These are phyloP conservation scores for Tetracentron sinense DNA, from an alignment of 164 flowering plant species.

Conservation along the genomic window DNA sequence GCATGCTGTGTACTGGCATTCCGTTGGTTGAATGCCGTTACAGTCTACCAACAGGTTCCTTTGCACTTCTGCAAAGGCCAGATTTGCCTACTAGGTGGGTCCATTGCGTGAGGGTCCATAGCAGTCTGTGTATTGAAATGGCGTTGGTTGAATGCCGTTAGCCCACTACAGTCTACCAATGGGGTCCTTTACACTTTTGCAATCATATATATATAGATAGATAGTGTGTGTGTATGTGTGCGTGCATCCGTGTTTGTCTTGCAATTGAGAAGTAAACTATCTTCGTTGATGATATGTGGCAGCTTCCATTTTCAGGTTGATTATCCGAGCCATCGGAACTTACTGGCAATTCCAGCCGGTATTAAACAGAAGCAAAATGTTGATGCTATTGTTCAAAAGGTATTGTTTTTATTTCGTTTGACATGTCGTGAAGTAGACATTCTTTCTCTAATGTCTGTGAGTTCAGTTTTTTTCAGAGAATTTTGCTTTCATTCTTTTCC, in stretches of 20 bases:
- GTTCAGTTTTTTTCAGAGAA: constrained; percentile 93
- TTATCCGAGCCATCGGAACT: constrained; percentile 36
- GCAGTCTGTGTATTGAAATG: too few species aligned
- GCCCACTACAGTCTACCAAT: neutral
- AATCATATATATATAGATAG: too few species aligned
- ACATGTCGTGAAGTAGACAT: neutral
- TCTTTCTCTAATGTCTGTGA: constrained; percentile 33
- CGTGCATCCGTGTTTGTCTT: too few species aligned
- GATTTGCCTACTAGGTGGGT: neutral
- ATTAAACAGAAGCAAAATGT: constrained; percentile 78
- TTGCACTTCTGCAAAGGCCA: too few species aligned
- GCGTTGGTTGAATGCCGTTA: neutral
- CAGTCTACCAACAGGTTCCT: neutral
- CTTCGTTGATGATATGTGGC: constrained; percentile 2
- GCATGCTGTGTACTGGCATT: too few species aligned
- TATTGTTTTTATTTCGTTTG: constrained; percentile 23
- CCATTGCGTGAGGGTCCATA: neutral
- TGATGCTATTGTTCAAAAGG: constrained; percentile 76
- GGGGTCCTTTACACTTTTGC: neutral
- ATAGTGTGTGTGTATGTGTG: neutral
- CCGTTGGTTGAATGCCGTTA: neutral
- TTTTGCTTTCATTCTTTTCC: constrained; percentile 82
- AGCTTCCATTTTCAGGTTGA: constrained; percentile 34
- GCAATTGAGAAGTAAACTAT: neutral
- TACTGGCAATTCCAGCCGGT: constrained; percentile 89